Evolutionary conservation across 106 monocot genomes (phyloP), one percentile per base, ranked within the genome.

Genomic region (Apostasia ramifera): DNA sequence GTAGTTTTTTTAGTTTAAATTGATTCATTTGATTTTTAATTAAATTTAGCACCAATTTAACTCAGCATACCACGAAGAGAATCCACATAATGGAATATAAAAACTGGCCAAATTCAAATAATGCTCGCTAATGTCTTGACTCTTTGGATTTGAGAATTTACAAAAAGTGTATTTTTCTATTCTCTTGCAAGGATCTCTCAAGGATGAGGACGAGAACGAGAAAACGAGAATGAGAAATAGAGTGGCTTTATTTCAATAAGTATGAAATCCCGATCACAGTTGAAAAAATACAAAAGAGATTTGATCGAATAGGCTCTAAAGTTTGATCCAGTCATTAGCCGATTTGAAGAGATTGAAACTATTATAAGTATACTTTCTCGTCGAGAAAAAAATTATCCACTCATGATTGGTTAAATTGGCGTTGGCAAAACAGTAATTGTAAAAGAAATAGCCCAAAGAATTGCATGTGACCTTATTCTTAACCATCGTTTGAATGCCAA

Each of bases 341-440:
- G 90, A 2, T 82, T 83, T 50, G 85, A 83, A 41, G 85, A 86
- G 61, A 86, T 90, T 6, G 71, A 78, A 3, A 70, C 81, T 0
- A 77, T 90, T 2, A 53, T 85, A 12, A 57, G 86, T n/a, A 85
- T 78, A n/a, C 61, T 90, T 1, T 85, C 86, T 0, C 70, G 86
- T 52, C 59, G 76, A 48, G 86, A 83, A 2, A 91, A 91, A 79
- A 91, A 80, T 71, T 86, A 86, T 62, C 83, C 83, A 0, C 83
- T 91, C 0, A 70, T 91, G n/a, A 84, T 91, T 13, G 86, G 90
- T 5, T 86, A 91, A 71, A 86, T 86, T 3, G 90, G 90, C 0
- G 90, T 91, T 2, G 90, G 86, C 4, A 86, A 86, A 67, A 91
- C 90, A 0, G 86, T 86, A 0, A 81, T 91, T 1, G 86, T 91